phyloP scores from a whole-genome alignment of 2,329 filamentous ascomycete species.

The Scytalidium sp. region DNA sequence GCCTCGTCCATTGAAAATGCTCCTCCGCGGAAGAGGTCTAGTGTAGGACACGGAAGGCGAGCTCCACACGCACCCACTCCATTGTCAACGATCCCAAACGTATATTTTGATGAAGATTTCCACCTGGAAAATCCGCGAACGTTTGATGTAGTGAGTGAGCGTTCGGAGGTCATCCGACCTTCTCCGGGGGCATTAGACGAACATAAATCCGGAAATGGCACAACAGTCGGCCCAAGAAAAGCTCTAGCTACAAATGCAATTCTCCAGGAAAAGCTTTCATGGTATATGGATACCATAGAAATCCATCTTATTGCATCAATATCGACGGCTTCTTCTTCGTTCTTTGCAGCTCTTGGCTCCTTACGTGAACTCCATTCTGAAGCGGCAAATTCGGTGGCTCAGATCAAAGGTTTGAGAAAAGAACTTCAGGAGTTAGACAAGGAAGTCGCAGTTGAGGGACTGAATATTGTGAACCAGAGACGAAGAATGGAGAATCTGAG shows the following conservation, averaged over 20 bases:
- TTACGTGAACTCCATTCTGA: constrained; percentile 88
- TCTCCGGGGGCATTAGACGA: constrained; percentile 52
- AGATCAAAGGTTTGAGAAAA: constrained; percentile 76
- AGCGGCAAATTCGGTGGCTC: constrained; percentile 83
- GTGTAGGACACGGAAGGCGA: constrained; percentile 50
- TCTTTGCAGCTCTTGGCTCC: constrained; percentile 91
- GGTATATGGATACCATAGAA: constrained; percentile 99
- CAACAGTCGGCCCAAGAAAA: constrained; percentile 66
- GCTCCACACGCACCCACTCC: constrained; percentile 73
- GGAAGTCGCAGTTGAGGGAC: constrained; percentile 80
- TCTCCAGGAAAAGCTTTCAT: constrained; percentile 94
- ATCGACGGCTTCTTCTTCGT: constrained; percentile 90
- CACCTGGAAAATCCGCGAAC: constrained; percentile 93
- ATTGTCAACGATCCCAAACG: constrained; percentile 82
- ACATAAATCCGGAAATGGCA: constrained; percentile 54
- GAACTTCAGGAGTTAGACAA: constrained; percentile 80
- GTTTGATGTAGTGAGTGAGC: constrained; percentile 94
- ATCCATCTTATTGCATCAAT: constrained; percentile 96
- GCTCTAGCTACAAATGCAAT: constrained; percentile 95
- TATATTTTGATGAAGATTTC: constrained; percentile 95
- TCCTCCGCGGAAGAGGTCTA: constrained; percentile 44
- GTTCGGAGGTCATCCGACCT: constrained; percentile 88
- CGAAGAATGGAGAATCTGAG: constrained; percentile 80
- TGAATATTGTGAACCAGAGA: constrained; percentile 82
- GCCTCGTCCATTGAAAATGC: constrained; percentile 28